Evolutionary conservation across 2,329 filamentous ascomycete species (phyloP).

Genomic region (Blastomyces percursus): DNA sequence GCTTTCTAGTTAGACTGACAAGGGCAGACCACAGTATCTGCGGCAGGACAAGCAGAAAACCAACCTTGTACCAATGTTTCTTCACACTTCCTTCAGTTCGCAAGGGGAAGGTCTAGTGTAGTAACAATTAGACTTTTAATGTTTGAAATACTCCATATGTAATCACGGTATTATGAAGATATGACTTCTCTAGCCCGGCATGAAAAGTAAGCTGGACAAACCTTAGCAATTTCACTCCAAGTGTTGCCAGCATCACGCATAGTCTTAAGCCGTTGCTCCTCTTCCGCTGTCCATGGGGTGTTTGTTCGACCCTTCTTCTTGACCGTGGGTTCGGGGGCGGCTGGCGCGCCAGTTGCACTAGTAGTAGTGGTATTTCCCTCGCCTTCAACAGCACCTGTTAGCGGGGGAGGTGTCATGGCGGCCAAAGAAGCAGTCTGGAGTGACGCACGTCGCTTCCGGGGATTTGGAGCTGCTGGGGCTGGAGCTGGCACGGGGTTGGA

Average conservation of each 20-base stretch:
- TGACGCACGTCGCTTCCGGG: conserved; percentile 37
- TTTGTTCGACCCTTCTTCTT: conserved; percentile 94
- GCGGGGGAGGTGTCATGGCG: conserved; percentile 27
- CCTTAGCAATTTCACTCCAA: conserved; percentile 98
- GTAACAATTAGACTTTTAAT: conserved; percentile 1
- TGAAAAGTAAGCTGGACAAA: conserved; percentile 30
- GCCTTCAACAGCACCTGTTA: conserved; percentile 20
- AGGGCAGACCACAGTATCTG: not conserved
- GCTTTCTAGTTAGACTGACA: conserved; percentile 9
- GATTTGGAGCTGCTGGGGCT: conserved; percentile 23
- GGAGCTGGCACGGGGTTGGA: conserved; percentile 17
- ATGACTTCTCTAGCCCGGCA: not conserved
- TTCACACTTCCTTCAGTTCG: conserved; percentile 96
- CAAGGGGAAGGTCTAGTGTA: conserved; percentile 66
- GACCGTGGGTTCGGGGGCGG: conserved; percentile 43
- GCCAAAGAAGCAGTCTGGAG: conserved; percentile 27
- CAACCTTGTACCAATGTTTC: conserved; percentile 98
- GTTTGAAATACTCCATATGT: not conserved
- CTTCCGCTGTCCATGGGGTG: conserved; percentile 91
- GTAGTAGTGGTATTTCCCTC: conserved; percentile 20
- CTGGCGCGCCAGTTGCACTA: conserved; percentile 19
- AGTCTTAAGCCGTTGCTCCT: conserved; percentile 82
- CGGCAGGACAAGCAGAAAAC: conserved; percentile 16
- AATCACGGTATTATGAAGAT: not conserved
- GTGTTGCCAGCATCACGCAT: conserved; percentile 90